Base-by-base conservation (phyloP, 2,329 filamentous ascomycete species). In the Trichoderma endophyticum region DNA sequence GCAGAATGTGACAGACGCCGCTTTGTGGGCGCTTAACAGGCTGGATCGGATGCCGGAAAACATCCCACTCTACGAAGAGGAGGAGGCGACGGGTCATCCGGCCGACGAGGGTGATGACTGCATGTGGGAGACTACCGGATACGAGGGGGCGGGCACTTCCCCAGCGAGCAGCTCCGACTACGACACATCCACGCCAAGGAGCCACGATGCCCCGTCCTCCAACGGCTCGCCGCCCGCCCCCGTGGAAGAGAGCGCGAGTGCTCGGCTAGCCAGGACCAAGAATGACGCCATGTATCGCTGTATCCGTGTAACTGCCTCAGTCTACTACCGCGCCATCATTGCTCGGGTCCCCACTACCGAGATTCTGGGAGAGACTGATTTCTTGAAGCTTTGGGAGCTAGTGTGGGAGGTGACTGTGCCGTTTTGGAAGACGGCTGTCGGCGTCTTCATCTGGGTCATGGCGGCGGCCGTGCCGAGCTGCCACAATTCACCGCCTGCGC, bases 381-480 rank as follows among this genome's bases (percentile, higher is more conserved):
- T 86, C 71, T 70, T 80, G 11, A 75, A 76, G 57, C 80, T 88
- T 6, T 88, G 86, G 86, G 79, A 78, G 15, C 81, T 81, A 3
- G 79, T 83, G 12, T 87, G 86, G 86, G 79, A 82, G 21, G 82
- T 86, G 5, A 82, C 84, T 2, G 78, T 87, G 39, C 77, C 82
- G 3, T 80, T 79, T 6, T 87, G 86, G 85, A 83, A 84, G 72
- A 76, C 79, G 3, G 79, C 85, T 28, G 78, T 86, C 15, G 86
- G 86, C 36, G 82, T 88, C 15, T 85, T 85, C 69, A 78, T 82
- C 64, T 88, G 86, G 86, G 77, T 86, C 28, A 78, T 84, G 73
- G 73, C 86, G 61, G 80, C 82, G 9, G 77, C 86, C 11, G 79
- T 82, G 18, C 81, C 84, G 9, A 79, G 80, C 43, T 82, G 82